Percentiles rank a stretch among this genome's conserved stretches.
phyloP scores from a whole-genome alignment of 768 basidiomycete genomes.

The Calocera viscosa region DNA sequence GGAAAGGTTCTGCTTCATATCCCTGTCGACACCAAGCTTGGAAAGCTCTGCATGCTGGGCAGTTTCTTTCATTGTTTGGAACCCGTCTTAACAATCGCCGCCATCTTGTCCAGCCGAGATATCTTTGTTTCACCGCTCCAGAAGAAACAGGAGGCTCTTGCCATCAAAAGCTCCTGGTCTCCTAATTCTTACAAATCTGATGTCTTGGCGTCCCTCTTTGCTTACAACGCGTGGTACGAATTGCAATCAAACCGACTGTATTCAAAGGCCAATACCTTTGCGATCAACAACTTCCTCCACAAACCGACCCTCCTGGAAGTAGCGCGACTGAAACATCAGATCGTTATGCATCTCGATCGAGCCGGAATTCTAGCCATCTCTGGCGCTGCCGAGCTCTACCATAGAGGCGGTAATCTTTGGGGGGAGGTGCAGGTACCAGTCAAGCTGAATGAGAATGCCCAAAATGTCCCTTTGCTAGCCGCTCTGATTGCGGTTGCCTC shows the following conservation, averaged over 20 bases:
- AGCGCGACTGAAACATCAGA: conserved; percentile 63
- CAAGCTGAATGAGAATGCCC: conserved; percentile 57
- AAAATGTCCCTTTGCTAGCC: conserved; percentile 62
- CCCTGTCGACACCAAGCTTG: conserved; percentile 82
- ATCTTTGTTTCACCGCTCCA: conserved; percentile 79
- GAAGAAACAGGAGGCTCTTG: conserved; percentile 55
- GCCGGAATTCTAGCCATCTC: conserved; percentile 75
- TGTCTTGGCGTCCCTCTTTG: conserved; percentile 60
- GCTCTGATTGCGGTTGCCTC: conserved; percentile 74
- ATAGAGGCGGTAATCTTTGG: conserved; percentile 23
- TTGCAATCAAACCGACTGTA: conserved; percentile 57
- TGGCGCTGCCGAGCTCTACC: conserved; percentile 29
- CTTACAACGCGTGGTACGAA: conserved; percentile 71
- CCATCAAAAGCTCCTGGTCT: conserved; percentile 65
- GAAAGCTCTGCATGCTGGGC: conserved; percentile 77
- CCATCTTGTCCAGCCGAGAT: conserved; percentile 77
- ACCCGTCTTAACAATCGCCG: conserved; percentile 77
- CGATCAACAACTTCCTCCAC: conserved; percentile 72
- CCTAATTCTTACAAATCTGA: conserved; percentile 67
- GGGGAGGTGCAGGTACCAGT: conserved; percentile 39
- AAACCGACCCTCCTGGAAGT: conserved; percentile 75
- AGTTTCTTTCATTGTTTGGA: conserved; percentile 89
- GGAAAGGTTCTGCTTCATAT: conserved; percentile 79
- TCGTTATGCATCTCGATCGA: conserved; percentile 62
- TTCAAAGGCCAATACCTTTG: conserved; percentile 57